Evolutionary conservation across 805 yeast species (phyloP), one percentile per base, ranked within the genome.

Genomic region (Henningerozyma blattae): DNA sequence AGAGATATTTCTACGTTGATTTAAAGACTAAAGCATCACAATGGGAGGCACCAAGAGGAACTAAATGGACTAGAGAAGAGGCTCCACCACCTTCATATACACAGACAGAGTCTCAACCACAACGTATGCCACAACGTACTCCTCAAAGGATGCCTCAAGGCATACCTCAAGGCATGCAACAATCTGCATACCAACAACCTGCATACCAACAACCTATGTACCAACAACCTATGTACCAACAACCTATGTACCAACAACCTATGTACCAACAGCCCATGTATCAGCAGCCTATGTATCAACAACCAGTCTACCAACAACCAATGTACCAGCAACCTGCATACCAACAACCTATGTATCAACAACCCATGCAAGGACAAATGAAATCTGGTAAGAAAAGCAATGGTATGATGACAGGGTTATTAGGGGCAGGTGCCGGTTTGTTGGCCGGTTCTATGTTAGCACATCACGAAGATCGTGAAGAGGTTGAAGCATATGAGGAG

Each of bases 11-110:
- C 55, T 89, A 76, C 48, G 94, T 89, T n/a, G 65, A 85, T 46
- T 59, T 81, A 42, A 48, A 65, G 13, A 71, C 83, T 12, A 78
- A 81, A 39, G 63, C 72, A 44, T 83, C 95, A 0, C 95, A 86
- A 56, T 89, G 97, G 97, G 94, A 83, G 34, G 73, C 76, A 12
- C 96, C 95, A 13, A 38, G 40, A 9, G 79, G 79, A 1, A 72
- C 83, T 0, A 52, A 44, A 2, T 68, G 70, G 51, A 27, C 27
- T 6, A 8, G n/a, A 10, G n/a, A 9, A 10, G 27, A 15, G 5
- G 27, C 27, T 12, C 27, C 27, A 24, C 27, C 27, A 24, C 14
- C 12, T 8, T 15, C 10, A n/a, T 15, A 24, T 6, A 12, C 12
- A 8, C 24, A 8, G 12, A 8, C 24, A 20, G 6, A 9, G 5